Conservation (phyloP, 139 green algal species). For the Micractinium conductrix region DNA sequence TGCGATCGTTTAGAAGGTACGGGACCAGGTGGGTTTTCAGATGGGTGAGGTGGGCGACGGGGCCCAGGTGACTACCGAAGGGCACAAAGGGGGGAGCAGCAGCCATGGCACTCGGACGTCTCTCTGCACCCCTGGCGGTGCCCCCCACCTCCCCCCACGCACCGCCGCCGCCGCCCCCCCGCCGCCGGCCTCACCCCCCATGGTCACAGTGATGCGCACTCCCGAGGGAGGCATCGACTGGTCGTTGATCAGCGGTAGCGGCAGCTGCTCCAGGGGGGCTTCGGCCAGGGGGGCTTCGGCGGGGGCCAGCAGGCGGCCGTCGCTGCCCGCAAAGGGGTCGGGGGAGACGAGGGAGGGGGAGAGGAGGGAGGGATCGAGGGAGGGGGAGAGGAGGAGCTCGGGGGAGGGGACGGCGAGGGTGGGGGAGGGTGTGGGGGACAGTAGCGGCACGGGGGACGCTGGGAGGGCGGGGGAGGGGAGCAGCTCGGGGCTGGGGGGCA, state of each 20-base stretch:
- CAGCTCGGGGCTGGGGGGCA: background rate
- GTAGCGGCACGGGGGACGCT: background rate
- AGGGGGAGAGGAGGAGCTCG: background rate
- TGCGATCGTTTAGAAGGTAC: background rate
- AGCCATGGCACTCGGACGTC: too few relatives aligned
- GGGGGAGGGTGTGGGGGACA: background rate
- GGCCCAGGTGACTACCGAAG: too few relatives aligned
- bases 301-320: background rate
- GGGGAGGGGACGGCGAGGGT: background rate
- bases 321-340: background rate
- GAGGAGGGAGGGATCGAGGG: too few relatives aligned
- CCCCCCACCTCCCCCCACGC: too few relatives aligned
- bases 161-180: too few relatives aligned
- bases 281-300: background rate
- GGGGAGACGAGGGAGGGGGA: background rate
- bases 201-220: constrained; percentile 1
- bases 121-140: too few relatives aligned
- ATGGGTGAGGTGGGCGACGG: too few relatives aligned
- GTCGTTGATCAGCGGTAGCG: background rate
- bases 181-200: background rate
- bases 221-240: background rate
- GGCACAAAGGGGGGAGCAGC: background rate
- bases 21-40: background rate
- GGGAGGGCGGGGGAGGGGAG: background rate
- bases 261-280: background rate